Evolutionary conservation across 352 stramenopile species (phyloP), one percentile per base, ranked within the genome.

Genomic region (Phytopythium montanum): DNA sequence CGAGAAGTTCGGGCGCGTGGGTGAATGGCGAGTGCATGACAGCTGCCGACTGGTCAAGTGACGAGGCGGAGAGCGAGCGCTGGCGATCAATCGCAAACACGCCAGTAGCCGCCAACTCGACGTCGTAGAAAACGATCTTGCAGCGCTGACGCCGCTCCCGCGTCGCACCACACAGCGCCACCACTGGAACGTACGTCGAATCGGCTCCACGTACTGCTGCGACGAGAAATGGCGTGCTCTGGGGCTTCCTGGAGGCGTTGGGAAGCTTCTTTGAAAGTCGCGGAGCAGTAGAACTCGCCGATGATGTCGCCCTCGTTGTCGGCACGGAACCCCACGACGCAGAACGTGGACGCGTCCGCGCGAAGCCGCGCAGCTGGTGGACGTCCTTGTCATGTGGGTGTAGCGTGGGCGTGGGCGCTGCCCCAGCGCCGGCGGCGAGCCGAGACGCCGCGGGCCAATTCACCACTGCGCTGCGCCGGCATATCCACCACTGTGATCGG

Each of bases 391-490:
- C 31, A 1, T 36, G 31, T 10, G 31, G 7, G 8, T 36, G 31
- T 10, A 10, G 31, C 5, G 31, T 7, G 8, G 3, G n/a, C n/a
- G 23, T 5, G 10, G 49, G 25, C 28, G 28, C 3, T 12, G 28
- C n/a, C n/a, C n/a, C n/a, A n/a, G 29, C 28, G 3, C 21, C 46
- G 41, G 26, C 13, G 59, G 54, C 48, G 21, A 14, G 59, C 62
- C 69, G 36, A 65, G n/a, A 26, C 65, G 61, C 52, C 70, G 65
- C 26, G 79, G n/a, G 76, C 76, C 76, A 87, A 56, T 81, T 87
- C 42, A 84, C 72, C 16, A 80, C 66, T n/a, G n/a, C n/a, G n/a
- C 25, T 38, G 46, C 46, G 46, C 23, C n/a, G n/a, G n/a, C 46
- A 34, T 53, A 29, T 38, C 25, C 1, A n/a, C n/a, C n/a, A 51